Base-by-base conservation (phyloP, 225 moss, liverwort and hornwort genomes). In the Bryoerythrophyllum caledonicum region DNA sequence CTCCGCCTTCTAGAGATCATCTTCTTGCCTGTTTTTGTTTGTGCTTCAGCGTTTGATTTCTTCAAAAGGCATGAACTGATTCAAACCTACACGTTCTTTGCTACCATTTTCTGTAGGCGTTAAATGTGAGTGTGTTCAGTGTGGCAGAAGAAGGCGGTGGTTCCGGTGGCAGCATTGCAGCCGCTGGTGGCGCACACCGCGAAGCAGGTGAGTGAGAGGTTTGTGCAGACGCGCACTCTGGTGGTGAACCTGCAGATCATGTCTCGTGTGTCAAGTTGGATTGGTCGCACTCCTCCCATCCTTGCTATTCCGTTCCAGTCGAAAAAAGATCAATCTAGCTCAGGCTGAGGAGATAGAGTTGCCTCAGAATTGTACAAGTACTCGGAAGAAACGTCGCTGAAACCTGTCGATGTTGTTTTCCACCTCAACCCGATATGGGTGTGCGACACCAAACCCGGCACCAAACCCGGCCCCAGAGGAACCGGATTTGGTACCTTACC, bases 161-260 rank as follows among this genome's bases (percentile, higher is more conserved):
- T 73, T 68, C 83, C 78, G 77, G 83, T 80, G 90, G 79, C 78
- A 86, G 89, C 82, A 76, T 80, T 84, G 81, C 83, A 73, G 72
- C 93, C 93, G 37, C 70, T 83, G 74, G 86, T 91, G 77, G 91
- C 80, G 62, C 87, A 78, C 63, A 86, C 85, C 81, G 93, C 89
- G 76, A 91, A 81, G 84, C 84, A 74, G 55, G 82, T 86, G 30
- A 83, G 86, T 60, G 86, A 89, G 64, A 85, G 76, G 35, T 74
- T 91, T 68, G 83, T 83, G 37, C 91, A 82, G 62, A 82, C 93
- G 52, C 89, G 90, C 66, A 81, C 81, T n/a, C 68, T 88, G 70
- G 49, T 93, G 30, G 79, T 74, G 74, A 87, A 82, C 80, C 73
- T 93, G 80, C 79, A 84, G 37, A 80, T 84, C 20, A 61, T 89